Conservation (phyloP, 2,329 filamentous ascomycete genomes). For the Elsinoe necatrix region DNA sequence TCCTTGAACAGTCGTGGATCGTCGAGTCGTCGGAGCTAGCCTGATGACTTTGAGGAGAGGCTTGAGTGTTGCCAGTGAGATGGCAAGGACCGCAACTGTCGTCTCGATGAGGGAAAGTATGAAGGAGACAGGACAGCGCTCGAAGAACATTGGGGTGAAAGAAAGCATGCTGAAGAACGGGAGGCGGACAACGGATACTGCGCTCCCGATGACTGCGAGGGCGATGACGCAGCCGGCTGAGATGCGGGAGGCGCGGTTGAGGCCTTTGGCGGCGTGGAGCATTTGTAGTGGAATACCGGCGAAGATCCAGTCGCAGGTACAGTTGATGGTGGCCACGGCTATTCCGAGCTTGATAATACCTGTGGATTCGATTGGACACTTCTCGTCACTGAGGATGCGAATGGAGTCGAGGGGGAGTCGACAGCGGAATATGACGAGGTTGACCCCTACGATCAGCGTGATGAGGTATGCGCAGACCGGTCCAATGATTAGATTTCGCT, state of each 20-base stretch:
- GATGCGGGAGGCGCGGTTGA: neutral
- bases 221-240: conserved; percentile 9
- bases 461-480: conserved; percentile 4
- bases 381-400: neutral
- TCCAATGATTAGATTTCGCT: neutral
- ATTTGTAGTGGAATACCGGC: conserved; percentile 7
- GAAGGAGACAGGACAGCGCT: neutral
- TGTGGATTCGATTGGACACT: neutral
- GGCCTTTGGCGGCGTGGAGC: neutral
- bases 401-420: neutral
- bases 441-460: neutral
- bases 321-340: conserved; percentile 7
- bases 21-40: neutral
- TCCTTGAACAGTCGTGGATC: neutral
- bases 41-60: conserved; percentile 4
- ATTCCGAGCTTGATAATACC: conserved; percentile 1
- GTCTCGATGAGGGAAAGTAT: conserved; percentile 8
- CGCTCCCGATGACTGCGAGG: conserved; percentile 4
- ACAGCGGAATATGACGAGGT: conserved; percentile 12
- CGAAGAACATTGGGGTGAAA: neutral
- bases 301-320: conserved; percentile 12
- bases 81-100: neutral
- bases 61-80: conserved; percentile 12
- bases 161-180: conserved; percentile 10
- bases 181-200: neutral